A percentile compares a stretch with the other conserved stretches of the same genome.
Evolutionary conservation across 495 filamentous ascomycete species (phyloP).

Genomic region (Xylaria nigripes): DNA sequence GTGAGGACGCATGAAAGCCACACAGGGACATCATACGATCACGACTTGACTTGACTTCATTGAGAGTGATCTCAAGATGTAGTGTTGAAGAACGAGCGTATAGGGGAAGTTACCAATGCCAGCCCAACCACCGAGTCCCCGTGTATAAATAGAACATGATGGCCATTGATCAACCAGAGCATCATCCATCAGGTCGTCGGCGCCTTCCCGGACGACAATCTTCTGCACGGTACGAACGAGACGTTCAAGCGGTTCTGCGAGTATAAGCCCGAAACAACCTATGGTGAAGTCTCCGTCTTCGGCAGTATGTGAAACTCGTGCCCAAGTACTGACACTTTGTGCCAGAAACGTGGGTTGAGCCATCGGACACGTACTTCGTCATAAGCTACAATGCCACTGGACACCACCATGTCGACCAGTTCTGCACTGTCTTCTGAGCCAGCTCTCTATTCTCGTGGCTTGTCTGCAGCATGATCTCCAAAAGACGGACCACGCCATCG

Average conservation of each 20-base stretch:
- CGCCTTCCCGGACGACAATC: constrained; percentile 13
- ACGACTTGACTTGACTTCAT: too few relatives aligned
- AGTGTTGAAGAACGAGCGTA: too few relatives aligned
- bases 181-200: constrained; percentile 10
- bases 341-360: constrained; percentile 19
- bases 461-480: too few relatives aligned
- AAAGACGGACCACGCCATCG: too few relatives aligned
- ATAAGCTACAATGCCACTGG: constrained; percentile 18
- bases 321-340: background rate
- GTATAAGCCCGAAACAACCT: constrained; percentile 18
- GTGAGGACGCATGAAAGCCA: too few relatives aligned
- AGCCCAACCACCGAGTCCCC: too few relatives aligned
- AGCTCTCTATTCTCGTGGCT: too few relatives aligned
- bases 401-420: constrained; percentile 15
- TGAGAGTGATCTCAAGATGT: too few relatives aligned
- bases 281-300: constrained; percentile 7
- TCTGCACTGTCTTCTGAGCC: background rate
- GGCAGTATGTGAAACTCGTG: background rate
- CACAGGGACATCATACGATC: too few relatives aligned
- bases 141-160: constrained; percentile 9
- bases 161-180: constrained; percentile 9
- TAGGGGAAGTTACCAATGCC: constrained; percentile 13
- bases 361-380: constrained; percentile 18
- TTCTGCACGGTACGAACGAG: constrained; percentile 8
- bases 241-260: constrained; percentile 14